Percentiles rank a stretch among this genome's conserved stretches.
These are phyloP conservation scores for Crucihimalaya himalaica DNA, from an alignment of 345 rosid species.

Conservation along the genomic window DNA sequence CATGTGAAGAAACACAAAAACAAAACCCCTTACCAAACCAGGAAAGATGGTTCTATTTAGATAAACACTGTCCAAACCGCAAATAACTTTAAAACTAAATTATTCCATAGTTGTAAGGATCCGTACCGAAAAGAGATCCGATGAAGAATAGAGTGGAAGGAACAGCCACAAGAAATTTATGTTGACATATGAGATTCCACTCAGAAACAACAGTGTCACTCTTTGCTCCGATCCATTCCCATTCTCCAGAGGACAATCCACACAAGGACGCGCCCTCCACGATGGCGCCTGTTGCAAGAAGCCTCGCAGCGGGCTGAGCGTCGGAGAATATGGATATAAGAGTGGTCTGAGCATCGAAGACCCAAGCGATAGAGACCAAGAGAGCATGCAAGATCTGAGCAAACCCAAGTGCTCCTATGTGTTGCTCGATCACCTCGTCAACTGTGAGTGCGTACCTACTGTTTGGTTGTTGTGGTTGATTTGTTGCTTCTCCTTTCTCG, in stretches of 20 bases:
- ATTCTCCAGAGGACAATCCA: conserved; percentile 49
- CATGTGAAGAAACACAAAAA: background rate
- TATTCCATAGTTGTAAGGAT: background rate
- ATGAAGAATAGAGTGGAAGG: conserved; percentile 77
- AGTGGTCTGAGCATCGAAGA: conserved; percentile 70
- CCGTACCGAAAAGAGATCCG: conserved; percentile 68
- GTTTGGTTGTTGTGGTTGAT: conserved; percentile 15
- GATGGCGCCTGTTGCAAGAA: conserved; percentile 18
- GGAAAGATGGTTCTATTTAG: background rate
- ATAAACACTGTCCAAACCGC: background rate
- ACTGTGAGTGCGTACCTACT: conserved; percentile 58
- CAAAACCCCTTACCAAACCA: background rate
- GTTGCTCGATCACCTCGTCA: conserved; percentile 64
- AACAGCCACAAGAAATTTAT: conserved; percentile 65
- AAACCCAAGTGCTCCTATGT: conserved; percentile 64
- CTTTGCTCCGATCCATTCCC: conserved; percentile 73
- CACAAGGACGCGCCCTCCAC: conserved; percentile 46
- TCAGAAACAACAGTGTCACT: conserved; percentile 57
- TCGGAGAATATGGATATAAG: conserved; percentile 70
- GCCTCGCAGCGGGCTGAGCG: conserved; percentile 52
- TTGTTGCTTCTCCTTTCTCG: conserved; percentile 34
- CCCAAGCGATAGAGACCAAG: conserved; percentile 66
- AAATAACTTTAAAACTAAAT: background rate
- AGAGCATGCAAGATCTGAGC: conserved; percentile 67
- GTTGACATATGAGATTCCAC: conserved; percentile 70